Evolutionary conservation across 352 stramenopile genomes (phyloP), one percentile per base, ranked within the genome.

Genomic region (Pythium coloratum): DNA sequence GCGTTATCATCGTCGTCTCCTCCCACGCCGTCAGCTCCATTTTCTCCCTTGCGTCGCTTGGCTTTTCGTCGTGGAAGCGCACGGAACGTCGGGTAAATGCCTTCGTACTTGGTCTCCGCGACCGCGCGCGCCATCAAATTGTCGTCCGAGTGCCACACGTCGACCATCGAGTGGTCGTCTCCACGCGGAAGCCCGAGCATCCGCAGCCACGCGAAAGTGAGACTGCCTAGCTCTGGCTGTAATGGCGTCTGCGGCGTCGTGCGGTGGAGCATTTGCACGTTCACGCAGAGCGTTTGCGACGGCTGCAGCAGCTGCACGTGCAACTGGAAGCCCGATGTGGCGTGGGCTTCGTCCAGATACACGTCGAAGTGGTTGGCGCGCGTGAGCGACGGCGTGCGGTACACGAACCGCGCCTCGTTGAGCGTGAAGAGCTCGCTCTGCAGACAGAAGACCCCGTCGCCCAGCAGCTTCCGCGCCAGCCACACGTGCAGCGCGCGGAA

Each of bases 141-240:
- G 38, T 88, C 76, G 18, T 88, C 80, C 2, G 75, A 10, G 62
- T 94, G 85, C 85, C 85, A 94, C 1, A 94, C 85, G 44, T 94
- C 85, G 33, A 94, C 69, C 70, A 94, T 76, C 0, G 82, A 81
- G 49, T 88, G 81, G 47, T 94, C 80, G 1, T 73, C 66, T 1
- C 68, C 55, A n/a, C 73, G 56, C 12, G 85, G 85, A 8, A 94
- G 71, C 2, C 81, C 82, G 16, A 94, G 68, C 42, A 91, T 65
- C 12, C 77, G 76, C 40, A 86, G 77, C 83, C 83, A 94, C 0
- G 82, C 80, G 28, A 67, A 75, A 9, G 76, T 55, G 20, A 71
- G 38, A 55, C 84, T 72, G 2, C 81, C 77, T 28, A 86, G 61
- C 55, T 88, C 81, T 7, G 33, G 3, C 2, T 60, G 12, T 2